Conservation (phyloP, 2,329 filamentous ascomycete genomes). For the Sporothrix dimorphospora region DNA sequence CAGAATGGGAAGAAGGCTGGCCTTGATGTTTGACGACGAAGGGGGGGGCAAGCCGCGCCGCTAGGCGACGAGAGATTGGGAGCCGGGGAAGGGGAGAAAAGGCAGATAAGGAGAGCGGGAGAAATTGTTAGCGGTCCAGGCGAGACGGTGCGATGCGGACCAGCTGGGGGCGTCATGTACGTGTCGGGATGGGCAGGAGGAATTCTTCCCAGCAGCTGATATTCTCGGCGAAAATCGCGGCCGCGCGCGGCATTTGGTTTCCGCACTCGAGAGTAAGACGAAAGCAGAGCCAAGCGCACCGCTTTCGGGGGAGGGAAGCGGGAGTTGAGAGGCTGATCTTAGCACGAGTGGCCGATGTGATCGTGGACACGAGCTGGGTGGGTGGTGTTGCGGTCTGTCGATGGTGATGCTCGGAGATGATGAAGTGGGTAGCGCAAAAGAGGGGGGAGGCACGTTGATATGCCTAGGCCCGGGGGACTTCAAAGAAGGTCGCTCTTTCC, state of each 20-base stretch:
- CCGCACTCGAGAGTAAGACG: background rate
- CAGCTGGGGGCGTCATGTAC: background rate
- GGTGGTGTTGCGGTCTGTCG: background rate
- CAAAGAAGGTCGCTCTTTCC: slow-evolving; percentile 3
- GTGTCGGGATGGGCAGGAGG: background rate
- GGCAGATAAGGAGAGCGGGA: slow-evolving; percentile 21
- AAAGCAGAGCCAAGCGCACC: background rate
- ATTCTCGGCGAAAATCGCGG: slow-evolving; percentile 12
- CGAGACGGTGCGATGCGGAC: background rate
- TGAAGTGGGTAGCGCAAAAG: background rate
- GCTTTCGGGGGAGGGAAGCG: background rate
- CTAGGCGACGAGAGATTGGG: background rate
- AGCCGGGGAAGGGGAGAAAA: slow-evolving; percentile 15
- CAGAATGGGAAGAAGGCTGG: background rate
- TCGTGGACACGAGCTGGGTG: background rate
- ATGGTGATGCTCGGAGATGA: slow-evolving; percentile 13
- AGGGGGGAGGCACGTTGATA: background rate
- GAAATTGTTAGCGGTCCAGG: slow-evolving; percentile 17
- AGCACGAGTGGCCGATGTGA: background rate
- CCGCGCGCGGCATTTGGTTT: slow-evolving; percentile 13
- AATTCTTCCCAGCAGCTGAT: slow-evolving; percentile 17
- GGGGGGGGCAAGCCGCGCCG: background rate
- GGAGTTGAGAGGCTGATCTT: background rate
- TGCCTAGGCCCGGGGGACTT: background rate
- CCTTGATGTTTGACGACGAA: background rate